phyloP scores from a whole-genome alignment of 768 basidiomycete species.

The Pleurotus ostreatus region DNA sequence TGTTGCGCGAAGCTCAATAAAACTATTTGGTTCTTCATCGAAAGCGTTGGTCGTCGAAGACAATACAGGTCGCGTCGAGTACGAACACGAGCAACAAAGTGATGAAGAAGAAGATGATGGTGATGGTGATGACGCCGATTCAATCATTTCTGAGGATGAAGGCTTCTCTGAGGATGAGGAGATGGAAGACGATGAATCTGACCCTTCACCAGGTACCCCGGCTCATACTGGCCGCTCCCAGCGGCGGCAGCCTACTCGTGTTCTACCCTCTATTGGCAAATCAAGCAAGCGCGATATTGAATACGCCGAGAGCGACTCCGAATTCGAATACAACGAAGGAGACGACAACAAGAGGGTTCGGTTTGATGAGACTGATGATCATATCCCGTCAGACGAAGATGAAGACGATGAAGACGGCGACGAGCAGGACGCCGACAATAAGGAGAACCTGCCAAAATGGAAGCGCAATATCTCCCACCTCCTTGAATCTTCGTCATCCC shows the following conservation, averaged over 20 bases:
- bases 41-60: conserved; percentile 53
- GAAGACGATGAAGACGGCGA: conserved; percentile 47
- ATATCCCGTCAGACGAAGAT: conserved; percentile 34
- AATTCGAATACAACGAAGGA: conserved; percentile 41
- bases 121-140: conserved; percentile 29
- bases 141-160: conserved; percentile 19
- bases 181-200: conserved; percentile 21
- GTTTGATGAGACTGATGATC: conserved; percentile 45
- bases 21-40: conserved; percentile 79
- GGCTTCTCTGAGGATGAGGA: conserved; percentile 9
- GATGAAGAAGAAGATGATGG: conserved; percentile 26
- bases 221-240: conserved; percentile 49
- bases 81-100: conserved; percentile 26
- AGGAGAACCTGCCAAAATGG: conserved; percentile 60
- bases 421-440: conserved; percentile 34
- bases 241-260: conserved; percentile 41
- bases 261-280: conserved; percentile 30
- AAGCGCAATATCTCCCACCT: conserved; percentile 57
- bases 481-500: conserved; percentile 34
- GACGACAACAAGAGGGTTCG: conserved; percentile 33
- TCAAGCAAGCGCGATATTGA: conserved; percentile 43
- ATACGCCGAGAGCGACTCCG: conserved; percentile 80
- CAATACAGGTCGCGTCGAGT: conserved; percentile 24
- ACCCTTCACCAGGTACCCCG: conserved; percentile 10
- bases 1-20: conserved; percentile 77